Base-by-base conservation (phyloP, 2,329 filamentous ascomycete species). In the Fusarium sp. region DNA sequence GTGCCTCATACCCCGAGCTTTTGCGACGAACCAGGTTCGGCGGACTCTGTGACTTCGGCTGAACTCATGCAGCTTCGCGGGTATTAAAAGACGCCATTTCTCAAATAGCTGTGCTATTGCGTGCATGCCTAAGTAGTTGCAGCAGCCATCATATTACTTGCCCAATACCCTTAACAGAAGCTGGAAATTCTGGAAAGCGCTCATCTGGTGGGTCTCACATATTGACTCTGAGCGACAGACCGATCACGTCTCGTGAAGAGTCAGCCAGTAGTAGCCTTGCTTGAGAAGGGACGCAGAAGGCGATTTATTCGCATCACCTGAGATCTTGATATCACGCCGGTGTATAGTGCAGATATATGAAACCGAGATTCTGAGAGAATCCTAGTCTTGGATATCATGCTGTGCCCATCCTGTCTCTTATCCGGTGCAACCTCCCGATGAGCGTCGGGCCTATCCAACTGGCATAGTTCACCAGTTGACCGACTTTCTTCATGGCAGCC, bases 361-460 rank as follows among this genome's bases (percentile, higher is more conserved):
- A 21, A n/a, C 44, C 44, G 29, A 54, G 41, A 31, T 46, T 33
- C n/a, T 44, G 35, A 27, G 39, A 66, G 42, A 37, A 51, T 44
- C 27, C 38, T 37, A 38, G 45, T 33, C 63, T 46, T 44, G 27
- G 39, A 25, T 49, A 39, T 41, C 27, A 57, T 68, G 54, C 46
- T 33, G 56, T 46, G n/a, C 63, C 59, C 45, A 48, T 56, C 38
- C 52, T 42, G 56, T 49, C 45, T 60, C 61, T 45, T 55, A 48
- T 39, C 57, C 38, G 52, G 54, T 72, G 66, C 55, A 74, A 65
- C 65, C 33, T 68, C 63, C 73, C 71, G 60, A 75, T 37, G 63
- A 41, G 29, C 35, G 31, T 57, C 70, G 63, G 66, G 23, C 57
- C 58, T 66, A 45, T 55, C 39, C 57, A 67, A 58, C 57, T 45